Evolutionary conservation across 2,329 filamentous ascomycete species (phyloP), one percentile per base, ranked within the genome.

Genomic region (Tolypocladium guangdongense): DNA sequence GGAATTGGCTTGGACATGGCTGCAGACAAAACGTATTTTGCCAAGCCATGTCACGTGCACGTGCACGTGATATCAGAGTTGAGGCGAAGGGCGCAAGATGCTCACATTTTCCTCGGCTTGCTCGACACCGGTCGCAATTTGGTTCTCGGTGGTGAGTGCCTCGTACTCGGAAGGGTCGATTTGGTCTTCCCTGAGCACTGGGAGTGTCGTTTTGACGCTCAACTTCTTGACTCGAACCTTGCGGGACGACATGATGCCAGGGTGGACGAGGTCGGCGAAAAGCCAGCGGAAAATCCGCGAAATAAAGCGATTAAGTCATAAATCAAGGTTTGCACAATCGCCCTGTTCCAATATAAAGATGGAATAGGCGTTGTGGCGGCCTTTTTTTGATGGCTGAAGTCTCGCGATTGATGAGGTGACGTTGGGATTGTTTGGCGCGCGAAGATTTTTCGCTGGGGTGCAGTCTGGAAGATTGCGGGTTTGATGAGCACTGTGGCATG

Each of bases 51-150:
- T 76, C 77, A 80, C 71, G 71, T 76, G 76, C 51, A 3, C 0
- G 0, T 30, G 24, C 77, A 80, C 77, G 77, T 80, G 76, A 77
- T 70, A 68, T 71, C 64, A 63, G 60, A 60, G 62, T 59, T 53
- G 58, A 61, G 56, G 52, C 46, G 57, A 62, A 53, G 56, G 55
- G 60, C 56, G 62, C 63, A 60, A 59, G 60, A 59, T 58, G 88
- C 90, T 83, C 74, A 96, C 93, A 76, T 92, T 92, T 82, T 97
- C 91, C 74, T 99, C 93, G 60, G 85, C 88, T 69, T 95, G 91
- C 73, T 99, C 93, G 64, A 99, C 93, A 72, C 93, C 93, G 61
- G 91, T 96, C 68, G 93, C 90, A 68, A 96, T 90, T 86, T 89
- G 74, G 78, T 83, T 76, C 82, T 88, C 80, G 68, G 87, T 86